phyloP scores from a whole-genome alignment of 1,284 basidiomycete species.

The Coriolopsis trogii region DNA sequence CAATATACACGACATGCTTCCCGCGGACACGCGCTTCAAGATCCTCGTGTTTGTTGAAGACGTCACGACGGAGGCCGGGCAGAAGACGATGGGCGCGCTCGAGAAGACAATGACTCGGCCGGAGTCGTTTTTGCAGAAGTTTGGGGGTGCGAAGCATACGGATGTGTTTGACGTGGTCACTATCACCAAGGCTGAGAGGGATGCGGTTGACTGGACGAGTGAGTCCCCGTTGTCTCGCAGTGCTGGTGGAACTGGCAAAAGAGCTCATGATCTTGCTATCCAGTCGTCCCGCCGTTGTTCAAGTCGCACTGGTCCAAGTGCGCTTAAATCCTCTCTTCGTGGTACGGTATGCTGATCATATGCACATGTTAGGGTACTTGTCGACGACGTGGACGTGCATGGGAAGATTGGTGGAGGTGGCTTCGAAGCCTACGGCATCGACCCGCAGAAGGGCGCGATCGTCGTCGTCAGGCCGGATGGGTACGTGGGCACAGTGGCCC shows the following conservation, averaged over 20 bases:
- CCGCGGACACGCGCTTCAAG: slow-evolving; percentile 73
- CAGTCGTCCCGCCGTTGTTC: slow-evolving; percentile 49
- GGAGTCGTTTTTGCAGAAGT: slow-evolving; percentile 41
- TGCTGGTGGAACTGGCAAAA: not conserved
- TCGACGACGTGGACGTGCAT: slow-evolving; percentile 40
- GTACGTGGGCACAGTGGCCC: slow-evolving; percentile 60
- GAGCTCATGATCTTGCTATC: no score
- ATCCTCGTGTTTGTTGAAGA: slow-evolving; percentile 71
- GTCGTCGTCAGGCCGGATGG: slow-evolving; percentile 78
- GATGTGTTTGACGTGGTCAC: slow-evolving; percentile 57
- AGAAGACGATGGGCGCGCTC: slow-evolving; percentile 42
- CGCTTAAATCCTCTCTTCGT: slow-evolving; percentile 19
- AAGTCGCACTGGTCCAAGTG: slow-evolving; percentile 72
- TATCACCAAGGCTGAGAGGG: no score
- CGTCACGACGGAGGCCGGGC: slow-evolving; percentile 41
- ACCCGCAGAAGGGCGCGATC: slow-evolving; percentile 52
- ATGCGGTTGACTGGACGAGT: not conserved
- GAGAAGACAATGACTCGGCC: slow-evolving; percentile 45
- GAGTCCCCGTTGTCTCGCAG: not conserved
- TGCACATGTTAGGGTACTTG: slow-evolving; percentile 28
- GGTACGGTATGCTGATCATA: not conserved
- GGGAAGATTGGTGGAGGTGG: slow-evolving; percentile 39
- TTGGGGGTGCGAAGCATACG: slow-evolving; percentile 22
- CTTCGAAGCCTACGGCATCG: slow-evolving; percentile 57
- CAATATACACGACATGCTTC: slow-evolving; percentile 72